Base-by-base conservation (phyloP, 2,329 filamentous ascomycete genomes). In the Xylaria sp. region DNA sequence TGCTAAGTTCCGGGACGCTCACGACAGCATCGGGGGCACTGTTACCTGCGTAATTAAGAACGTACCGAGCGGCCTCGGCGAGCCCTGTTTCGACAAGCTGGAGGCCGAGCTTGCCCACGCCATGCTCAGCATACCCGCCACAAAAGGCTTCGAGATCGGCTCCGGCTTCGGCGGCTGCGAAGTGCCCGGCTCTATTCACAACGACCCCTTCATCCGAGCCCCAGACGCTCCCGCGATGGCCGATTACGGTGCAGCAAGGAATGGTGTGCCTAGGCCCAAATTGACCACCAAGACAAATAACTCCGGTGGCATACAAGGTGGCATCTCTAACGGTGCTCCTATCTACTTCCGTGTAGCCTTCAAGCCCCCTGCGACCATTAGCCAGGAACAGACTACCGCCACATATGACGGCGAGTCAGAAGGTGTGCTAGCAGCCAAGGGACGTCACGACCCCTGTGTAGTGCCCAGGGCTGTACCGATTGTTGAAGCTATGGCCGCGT, bases 331-430 rank as follows among this genome's bases (percentile, higher is more conserved):
- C 77, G 95, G 94, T 60, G 91, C 92, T 37, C 90, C 89, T 61
- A 92, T 98, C 79, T 98, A 95, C 84, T 98, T 98, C 86, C 88
- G 90, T 52, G 89, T 97, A 4, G 93, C 87, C 15, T 98, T 98
- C 87, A 98, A 98, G 84, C 91, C 94, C 9, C 88, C 94, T 2
- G 93, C 94, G 29, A 98, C 95, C 3, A 98, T 98, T 73, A 90
- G 91, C 46, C 90, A 94, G 78, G 90, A 91, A 43, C 94, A 98
- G 80, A 84, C 83, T 13, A 98, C 95, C 0, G 88, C 89, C 8
- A 90, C 86, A 9, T 98, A 96, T 77, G 89, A 90, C 62, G 90
- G 89, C 46, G 80, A 83, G 9, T 73, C 74, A 11, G 87, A 90
- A 67, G 95, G 95, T 52, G 80, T 91, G 3, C 82, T 98, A 33